These are phyloP conservation scores for Pseudonitzschia pungens DNA, from an alignment of 108 stramenopile genomes.

Conservation along the genomic window DNA sequence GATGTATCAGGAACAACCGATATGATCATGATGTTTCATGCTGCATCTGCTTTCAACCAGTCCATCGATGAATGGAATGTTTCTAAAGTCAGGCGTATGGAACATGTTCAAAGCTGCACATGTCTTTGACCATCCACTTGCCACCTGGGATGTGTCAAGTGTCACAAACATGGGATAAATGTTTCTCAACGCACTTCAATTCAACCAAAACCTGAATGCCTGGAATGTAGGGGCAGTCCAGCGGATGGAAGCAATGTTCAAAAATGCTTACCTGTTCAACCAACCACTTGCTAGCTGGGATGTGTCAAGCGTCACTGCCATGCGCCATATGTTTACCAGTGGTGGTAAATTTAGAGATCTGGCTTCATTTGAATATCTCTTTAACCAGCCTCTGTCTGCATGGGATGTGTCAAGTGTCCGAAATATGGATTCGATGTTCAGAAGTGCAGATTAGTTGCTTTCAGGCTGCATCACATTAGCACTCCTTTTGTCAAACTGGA, in stretches of 20 bases:
- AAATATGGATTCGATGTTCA: conserved; percentile 21
- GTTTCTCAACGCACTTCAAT: conserved; percentile 23
- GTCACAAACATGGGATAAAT: conserved; percentile 31
- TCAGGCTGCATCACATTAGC: too few species aligned
- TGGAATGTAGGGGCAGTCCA: too few species aligned
- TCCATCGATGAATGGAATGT: conserved; percentile 35
- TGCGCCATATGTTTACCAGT: conserved; percentile 10
- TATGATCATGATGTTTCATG: conserved; percentile 42
- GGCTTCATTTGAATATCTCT: background rate
- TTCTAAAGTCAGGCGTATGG: conserved; percentile 20
- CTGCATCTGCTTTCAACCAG: too few species aligned
- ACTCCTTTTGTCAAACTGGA: too few species aligned
- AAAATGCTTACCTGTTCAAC: too few species aligned
- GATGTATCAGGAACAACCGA: conserved; percentile 18
- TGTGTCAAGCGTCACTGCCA: background rate
- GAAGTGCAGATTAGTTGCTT: too few species aligned
- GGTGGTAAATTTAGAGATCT: too few species aligned
- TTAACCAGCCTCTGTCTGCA: conserved; percentile 20
- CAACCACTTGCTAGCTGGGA: too few species aligned
- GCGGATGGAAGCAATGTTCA: too few species aligned
- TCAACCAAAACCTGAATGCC: conserved; percentile 11
- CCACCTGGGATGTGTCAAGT: conserved; percentile 24
- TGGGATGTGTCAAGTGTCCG: conserved; percentile 31
- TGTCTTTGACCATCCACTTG: conserved; percentile 1
- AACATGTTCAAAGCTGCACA: conserved; percentile 11